Evolutionary conservation across 2,329 filamentous ascomycete species (phyloP).

Genomic region (Whalleya microplaca): DNA sequence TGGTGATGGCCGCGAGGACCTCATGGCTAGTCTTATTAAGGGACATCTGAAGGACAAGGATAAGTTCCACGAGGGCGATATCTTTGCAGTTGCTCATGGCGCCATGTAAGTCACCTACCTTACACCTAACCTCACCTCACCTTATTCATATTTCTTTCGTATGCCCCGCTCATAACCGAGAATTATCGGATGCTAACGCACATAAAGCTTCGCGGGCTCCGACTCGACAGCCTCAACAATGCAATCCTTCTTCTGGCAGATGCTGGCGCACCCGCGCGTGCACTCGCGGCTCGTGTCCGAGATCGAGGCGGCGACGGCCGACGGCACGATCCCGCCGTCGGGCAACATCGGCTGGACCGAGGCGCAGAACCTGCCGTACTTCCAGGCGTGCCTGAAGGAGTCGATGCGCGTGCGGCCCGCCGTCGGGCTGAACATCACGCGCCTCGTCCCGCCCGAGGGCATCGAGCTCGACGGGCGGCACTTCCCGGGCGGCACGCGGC

Average conservation of each 20-base stretch:
- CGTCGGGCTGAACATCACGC: conserved; percentile 58
- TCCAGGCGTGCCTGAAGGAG: conserved; percentile 61
- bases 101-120: conserved; percentile 50
- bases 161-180: background rate
- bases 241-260: conserved; percentile 59
- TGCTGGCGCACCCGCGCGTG: conserved; percentile 48
- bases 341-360: conserved; percentile 54
- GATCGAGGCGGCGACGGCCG: conserved; percentile 46
- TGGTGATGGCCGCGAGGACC: conserved; percentile 51
- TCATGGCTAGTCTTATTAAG: conserved; percentile 55
- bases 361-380: conserved; percentile 53
- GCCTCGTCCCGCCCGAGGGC: conserved; percentile 54
- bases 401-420: conserved; percentile 60
- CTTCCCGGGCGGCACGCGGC: conserved; percentile 54
- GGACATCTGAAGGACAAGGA: conserved; percentile 55
- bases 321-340: conserved; percentile 39
- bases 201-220: conserved; percentile 57
- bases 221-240: conserved; percentile 64
- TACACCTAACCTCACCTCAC: background rate
- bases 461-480: conserved; percentile 54
- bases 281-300: conserved; percentile 47
- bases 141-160: background rate
- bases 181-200: too few species aligned
- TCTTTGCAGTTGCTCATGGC: conserved; percentile 60
- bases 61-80: conserved; percentile 53